These are phyloP conservation scores for Coniferiporia sulphurascens DNA, from an alignment of 1,284 basidiomycete species.

Conservation along the genomic window DNA sequence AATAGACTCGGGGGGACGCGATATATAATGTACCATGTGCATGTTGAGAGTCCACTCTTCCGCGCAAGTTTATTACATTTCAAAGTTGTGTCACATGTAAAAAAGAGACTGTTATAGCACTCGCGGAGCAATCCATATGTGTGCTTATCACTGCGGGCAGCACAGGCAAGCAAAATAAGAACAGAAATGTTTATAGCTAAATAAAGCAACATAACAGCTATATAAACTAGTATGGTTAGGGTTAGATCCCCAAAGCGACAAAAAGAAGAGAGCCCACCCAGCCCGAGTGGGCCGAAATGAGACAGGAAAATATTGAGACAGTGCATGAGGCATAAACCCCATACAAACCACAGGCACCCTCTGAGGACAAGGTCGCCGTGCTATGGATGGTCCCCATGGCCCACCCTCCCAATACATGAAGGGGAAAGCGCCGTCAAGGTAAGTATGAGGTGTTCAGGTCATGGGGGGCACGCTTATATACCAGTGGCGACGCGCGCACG, in stretches of 20 bases:
- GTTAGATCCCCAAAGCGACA: conserved; percentile 10
- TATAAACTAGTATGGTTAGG: conserved; percentile 16
- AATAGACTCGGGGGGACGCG: no score
- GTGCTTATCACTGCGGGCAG: no score
- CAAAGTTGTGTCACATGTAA: no score
- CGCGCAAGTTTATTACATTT: no score
- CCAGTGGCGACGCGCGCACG: conserved; percentile 9
- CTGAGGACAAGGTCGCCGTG: conserved; percentile 33
- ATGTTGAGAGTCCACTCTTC: no score
- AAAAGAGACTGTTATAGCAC: no score
- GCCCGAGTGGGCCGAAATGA: conserved; percentile 19
- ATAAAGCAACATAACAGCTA: no score
- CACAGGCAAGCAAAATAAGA: no score
- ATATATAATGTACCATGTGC: no score
- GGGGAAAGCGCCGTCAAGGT: conserved; percentile 39
- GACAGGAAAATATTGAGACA: conserved; percentile 21
- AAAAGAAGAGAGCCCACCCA: conserved; percentile 17
- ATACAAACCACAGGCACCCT: conserved; percentile 20
- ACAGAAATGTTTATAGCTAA: no score
- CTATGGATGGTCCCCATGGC: conserved; percentile 28
- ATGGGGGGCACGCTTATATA: neutral
- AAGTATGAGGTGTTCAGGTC: conserved; percentile 32
- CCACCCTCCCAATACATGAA: conserved; percentile 29
- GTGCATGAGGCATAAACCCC: conserved; percentile 19
- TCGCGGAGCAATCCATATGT: no score